Evolutionary conservation across 371 early-diverging fungal genomes (phyloP).

Genomic region (Capillidium heterosporum): DNA sequence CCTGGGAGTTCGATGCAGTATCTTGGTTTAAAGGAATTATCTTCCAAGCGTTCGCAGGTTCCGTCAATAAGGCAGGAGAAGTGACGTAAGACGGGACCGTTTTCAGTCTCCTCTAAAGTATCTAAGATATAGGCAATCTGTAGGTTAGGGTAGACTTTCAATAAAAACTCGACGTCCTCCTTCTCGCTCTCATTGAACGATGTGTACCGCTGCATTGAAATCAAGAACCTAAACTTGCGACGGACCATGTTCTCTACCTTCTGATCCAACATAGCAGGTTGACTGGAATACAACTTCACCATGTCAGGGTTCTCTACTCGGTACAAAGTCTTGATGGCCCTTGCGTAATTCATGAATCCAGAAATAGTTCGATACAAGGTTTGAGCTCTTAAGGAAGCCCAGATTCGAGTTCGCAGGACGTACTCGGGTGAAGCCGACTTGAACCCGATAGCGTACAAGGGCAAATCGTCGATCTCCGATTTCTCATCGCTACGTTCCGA

Average conservation of each 20-base stretch:
- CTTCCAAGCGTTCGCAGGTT: conserved; percentile 30
- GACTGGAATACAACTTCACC: conserved; percentile 32
- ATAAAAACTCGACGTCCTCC: conserved; percentile 57
- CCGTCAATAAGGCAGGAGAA: conserved; percentile 65
- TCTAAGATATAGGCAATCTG: conserved; percentile 50
- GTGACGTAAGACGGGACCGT: conserved; percentile 28
- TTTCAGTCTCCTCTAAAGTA: conserved; percentile 32
- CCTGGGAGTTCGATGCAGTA: conserved; percentile 69
- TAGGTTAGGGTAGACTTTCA: conserved; percentile 58
- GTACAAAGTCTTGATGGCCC: conserved; percentile 60
- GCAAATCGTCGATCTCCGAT: conserved; percentile 35
- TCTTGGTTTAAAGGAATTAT: conserved; percentile 50
- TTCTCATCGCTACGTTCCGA: neutral
- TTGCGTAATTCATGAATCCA: conserved; percentile 78
- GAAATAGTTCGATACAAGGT: conserved; percentile 76
- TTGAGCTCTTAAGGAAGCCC: conserved; percentile 77
- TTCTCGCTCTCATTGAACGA: conserved; percentile 51
- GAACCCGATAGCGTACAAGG: conserved; percentile 67
- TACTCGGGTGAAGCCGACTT: conserved; percentile 66
- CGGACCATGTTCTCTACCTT: conserved; percentile 42
- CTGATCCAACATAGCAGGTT: conserved; percentile 36
- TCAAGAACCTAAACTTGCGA: conserved; percentile 65
- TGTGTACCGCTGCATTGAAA: conserved; percentile 76
- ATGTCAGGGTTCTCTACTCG: conserved; percentile 68
- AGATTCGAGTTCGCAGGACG: conserved; percentile 68